Conservation (phyloP, 1,284 basidiomycete species). For the Moesziomyces antarcticus region DNA sequence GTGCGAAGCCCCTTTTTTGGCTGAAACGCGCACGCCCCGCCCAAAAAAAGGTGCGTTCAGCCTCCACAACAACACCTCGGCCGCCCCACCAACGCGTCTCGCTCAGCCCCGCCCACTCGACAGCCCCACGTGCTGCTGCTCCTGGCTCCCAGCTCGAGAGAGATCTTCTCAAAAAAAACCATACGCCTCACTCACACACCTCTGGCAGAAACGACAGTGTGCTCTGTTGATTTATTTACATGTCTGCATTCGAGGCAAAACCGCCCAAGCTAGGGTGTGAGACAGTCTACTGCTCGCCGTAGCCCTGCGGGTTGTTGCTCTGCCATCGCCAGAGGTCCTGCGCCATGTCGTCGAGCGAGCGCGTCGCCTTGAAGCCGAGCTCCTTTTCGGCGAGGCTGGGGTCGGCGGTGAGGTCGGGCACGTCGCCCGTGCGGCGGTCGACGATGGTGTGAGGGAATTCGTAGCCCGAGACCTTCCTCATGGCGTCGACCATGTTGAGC, state of each 20-base stretch:
- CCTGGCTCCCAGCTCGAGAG: no score
- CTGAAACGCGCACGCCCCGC: no score
- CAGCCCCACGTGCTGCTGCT: no score
- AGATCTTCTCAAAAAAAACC: no score
- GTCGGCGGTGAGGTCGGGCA: constrained; percentile 95
- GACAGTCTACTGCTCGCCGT: constrained; percentile 48
- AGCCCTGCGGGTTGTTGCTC: constrained; percentile 69
- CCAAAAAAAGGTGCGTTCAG: no score
- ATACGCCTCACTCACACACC: no score
- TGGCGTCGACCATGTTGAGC: constrained; percentile 92
- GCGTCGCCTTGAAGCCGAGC: constrained; percentile 87
- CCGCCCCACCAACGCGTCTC: constrained; percentile 3
- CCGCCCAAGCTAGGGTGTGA: no score
- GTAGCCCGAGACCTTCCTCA: constrained; percentile 91
- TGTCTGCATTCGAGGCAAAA: no score
- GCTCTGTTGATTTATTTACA: no score
- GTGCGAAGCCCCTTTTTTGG: constrained; percentile 3
- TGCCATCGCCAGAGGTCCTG: constrained; percentile 68
- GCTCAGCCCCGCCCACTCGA: no score
- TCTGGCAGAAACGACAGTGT: no score
- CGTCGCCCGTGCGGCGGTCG: constrained; percentile 88
- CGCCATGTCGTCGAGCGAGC: constrained; percentile 60
- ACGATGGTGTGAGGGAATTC: constrained; percentile 81
- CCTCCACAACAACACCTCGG: constrained; percentile 19
- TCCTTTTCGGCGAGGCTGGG: constrained; percentile 91